phyloP scores from a whole-genome alignment of 2,329 filamentous ascomycete species.

The Aspergillus ruber region DNA sequence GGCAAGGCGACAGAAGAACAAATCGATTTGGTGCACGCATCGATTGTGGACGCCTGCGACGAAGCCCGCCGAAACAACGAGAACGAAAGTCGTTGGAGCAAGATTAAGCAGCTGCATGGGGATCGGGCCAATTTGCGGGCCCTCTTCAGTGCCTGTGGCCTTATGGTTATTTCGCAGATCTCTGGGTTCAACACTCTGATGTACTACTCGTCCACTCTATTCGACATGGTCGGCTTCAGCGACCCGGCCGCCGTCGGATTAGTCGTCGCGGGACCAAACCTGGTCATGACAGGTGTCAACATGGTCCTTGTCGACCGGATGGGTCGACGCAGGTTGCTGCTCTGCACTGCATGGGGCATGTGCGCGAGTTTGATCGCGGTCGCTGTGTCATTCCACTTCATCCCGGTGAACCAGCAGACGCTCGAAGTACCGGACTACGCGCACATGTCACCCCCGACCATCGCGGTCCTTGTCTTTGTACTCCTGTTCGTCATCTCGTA shows the following conservation, averaged over 20 bases:
- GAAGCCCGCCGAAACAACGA: slow-evolving; percentile 35
- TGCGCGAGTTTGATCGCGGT: slow-evolving; percentile 36
- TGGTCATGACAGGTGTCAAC: slow-evolving; percentile 46
- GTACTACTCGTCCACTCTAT: slow-evolving; percentile 42
- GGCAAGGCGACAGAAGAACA: slow-evolving; percentile 32
- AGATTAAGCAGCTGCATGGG: slow-evolving; percentile 43
- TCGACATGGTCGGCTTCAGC: slow-evolving; percentile 44
- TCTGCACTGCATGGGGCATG: slow-evolving; percentile 43
- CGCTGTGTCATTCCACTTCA: slow-evolving; percentile 43
- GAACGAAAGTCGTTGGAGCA: slow-evolving; percentile 37
- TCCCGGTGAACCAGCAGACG: slow-evolving; percentile 40
- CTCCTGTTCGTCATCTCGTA: slow-evolving; percentile 43
- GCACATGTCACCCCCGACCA: slow-evolving; percentile 29
- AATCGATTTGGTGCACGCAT: slow-evolving; percentile 39
- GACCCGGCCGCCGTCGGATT: slow-evolving; percentile 43
- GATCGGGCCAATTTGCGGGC: slow-evolving; percentile 33
- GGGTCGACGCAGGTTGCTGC: slow-evolving; percentile 41
- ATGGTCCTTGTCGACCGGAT: slow-evolving; percentile 42
- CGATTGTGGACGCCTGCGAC: slow-evolving; percentile 37
- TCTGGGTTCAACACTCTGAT: slow-evolving; percentile 43
- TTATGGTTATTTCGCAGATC: slow-evolving; percentile 49
- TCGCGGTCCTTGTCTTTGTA: slow-evolving; percentile 40
- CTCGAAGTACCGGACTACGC: slow-evolving; percentile 18
- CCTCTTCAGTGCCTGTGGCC: slow-evolving; percentile 42
- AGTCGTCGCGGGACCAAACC: slow-evolving; percentile 31